phyloP scores from a whole-genome alignment of 306 rosid genomes.

The Potentilla sterilis region DNA sequence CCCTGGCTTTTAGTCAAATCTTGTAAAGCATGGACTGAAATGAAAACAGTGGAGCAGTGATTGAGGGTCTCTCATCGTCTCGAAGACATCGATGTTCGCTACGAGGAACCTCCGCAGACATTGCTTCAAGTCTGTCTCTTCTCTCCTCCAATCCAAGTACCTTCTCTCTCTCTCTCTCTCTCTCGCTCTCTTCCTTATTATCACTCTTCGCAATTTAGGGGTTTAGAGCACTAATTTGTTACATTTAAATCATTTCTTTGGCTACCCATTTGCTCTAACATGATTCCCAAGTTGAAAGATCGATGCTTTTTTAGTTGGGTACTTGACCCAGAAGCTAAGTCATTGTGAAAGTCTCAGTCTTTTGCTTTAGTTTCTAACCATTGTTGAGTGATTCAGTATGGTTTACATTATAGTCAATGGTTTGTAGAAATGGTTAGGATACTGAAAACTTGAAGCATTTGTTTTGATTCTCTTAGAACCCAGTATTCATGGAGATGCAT shows the following conservation, averaged over 20 bases:
- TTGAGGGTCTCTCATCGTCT: slow-evolving; percentile 1
- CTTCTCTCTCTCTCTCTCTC: slow-evolving; percentile 10
- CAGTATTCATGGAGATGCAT: background rate
- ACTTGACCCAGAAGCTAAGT: background rate
- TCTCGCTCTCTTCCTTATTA: slow-evolving; percentile 2
- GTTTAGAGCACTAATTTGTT: background rate
- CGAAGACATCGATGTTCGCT: slow-evolving; percentile 46
- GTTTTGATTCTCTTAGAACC: background rate
- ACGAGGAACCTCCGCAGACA: slow-evolving; percentile 50
- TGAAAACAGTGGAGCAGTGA: background rate
- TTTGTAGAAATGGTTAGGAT: background rate
- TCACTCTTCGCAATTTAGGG: background rate
- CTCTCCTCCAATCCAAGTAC: slow-evolving; percentile 59
- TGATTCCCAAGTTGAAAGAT: slow-evolving; percentile 7
- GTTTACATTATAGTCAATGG: background rate
- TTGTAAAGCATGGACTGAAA: background rate
- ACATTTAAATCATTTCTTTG: background rate
- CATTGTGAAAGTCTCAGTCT: background rate
- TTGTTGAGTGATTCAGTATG: background rate
- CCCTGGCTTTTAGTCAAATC: slow-evolving; percentile 29
- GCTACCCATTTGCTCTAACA: background rate
- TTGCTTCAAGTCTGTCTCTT: slow-evolving; percentile 51
- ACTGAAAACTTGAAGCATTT: background rate
- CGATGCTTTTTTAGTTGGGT: background rate
- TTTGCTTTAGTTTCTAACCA: background rate